Evolutionary conservation across 2,329 filamentous ascomycete genomes (phyloP).

Genomic region (Arthrobotrys entomopaga): DNA sequence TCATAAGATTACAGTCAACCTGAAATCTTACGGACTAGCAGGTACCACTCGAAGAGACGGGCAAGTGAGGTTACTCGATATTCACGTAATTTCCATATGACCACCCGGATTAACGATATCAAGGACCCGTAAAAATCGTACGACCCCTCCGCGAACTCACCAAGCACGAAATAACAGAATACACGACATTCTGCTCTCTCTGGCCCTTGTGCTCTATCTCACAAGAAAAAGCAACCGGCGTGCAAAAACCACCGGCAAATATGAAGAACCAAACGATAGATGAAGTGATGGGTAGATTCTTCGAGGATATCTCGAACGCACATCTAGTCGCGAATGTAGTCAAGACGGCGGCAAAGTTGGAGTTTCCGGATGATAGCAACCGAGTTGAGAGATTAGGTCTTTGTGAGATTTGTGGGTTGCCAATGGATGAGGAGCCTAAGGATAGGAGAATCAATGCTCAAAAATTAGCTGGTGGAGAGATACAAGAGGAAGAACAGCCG

Average conservation of each 20-base stretch:
- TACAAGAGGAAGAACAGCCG: slow-evolving; percentile 56
- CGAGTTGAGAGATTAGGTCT: slow-evolving; percentile 33
- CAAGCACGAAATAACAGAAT: slow-evolving; percentile 79
- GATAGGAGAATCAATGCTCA: slow-evolving; percentile 48
- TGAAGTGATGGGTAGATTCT: slow-evolving; percentile 88
- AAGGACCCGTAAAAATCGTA: slow-evolving; percentile 66
- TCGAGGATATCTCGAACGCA: slow-evolving; percentile 67
- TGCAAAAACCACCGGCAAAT: slow-evolving; percentile 65
- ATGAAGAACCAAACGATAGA: slow-evolving; percentile 87
- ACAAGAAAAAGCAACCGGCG: slow-evolving; percentile 62
- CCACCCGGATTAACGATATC: slow-evolving; percentile 55
- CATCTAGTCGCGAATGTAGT: slow-evolving; percentile 86
- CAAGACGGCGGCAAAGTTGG: slow-evolving; percentile 84
- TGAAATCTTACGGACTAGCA: not conserved
- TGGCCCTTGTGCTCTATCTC: slow-evolving; percentile 66
- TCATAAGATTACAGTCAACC: not conserved
- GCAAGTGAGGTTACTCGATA: too few species aligned
- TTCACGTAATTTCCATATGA: too few species aligned
- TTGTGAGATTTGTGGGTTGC: slow-evolving; percentile 58
- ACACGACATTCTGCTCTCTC: slow-evolving; percentile 66
- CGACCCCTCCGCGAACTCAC: slow-evolving; percentile 88
- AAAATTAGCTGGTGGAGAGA: slow-evolving; percentile 56
- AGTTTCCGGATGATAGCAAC: slow-evolving; percentile 63
- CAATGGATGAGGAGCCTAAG: slow-evolving; percentile 56
- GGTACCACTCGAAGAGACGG: too few species aligned